Evolutionary conservation across 768 basidiomycete species (phyloP).

Genomic region (Dioszegia hungarica): DNA sequence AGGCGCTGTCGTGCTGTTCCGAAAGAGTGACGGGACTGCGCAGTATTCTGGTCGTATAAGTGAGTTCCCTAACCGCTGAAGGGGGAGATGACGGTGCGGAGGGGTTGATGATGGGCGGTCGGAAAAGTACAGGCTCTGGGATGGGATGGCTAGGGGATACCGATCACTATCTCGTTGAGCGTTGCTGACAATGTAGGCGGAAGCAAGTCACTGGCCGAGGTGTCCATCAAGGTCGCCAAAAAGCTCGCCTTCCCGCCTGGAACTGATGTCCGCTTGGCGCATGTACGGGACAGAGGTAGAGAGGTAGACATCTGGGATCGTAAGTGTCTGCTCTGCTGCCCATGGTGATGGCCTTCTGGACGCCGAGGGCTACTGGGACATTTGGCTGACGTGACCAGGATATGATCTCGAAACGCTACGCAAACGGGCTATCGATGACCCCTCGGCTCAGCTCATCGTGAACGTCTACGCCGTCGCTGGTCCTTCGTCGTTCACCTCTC

Average conservation of each 20-base stretch:
- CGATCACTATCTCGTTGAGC: too few relatives aligned
- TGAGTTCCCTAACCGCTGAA: too few relatives aligned
- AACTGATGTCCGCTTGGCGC: constrained; percentile 14
- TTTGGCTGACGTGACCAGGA: background rate
- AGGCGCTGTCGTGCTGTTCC: too few relatives aligned
- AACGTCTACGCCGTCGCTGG: constrained; percentile 8
- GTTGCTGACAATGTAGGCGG: too few relatives aligned
- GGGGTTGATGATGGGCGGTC: too few relatives aligned
- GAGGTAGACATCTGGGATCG: constrained; percentile 28
- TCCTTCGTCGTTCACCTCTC: background rate
- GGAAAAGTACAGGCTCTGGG: too few relatives aligned
- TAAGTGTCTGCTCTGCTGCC: background rate
- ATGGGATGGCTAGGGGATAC: too few relatives aligned
- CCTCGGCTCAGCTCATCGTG: background rate
- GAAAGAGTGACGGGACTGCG: too few relatives aligned
- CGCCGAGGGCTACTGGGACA: background rate
- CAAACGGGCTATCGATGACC: constrained; percentile 6
- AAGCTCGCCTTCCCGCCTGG: background rate
- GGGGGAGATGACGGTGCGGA: too few relatives aligned
- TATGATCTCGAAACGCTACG: constrained; percentile 13
- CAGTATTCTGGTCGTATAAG: too few relatives aligned
- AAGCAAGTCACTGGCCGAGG: background rate
- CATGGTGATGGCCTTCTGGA: background rate
- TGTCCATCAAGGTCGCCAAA: constrained; percentile 3
- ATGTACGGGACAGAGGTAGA: constrained; percentile 18